Evolutionary conservation across 2,329 filamentous ascomycete genomes (phyloP).

Genomic region (Epichloe elymi): DNA sequence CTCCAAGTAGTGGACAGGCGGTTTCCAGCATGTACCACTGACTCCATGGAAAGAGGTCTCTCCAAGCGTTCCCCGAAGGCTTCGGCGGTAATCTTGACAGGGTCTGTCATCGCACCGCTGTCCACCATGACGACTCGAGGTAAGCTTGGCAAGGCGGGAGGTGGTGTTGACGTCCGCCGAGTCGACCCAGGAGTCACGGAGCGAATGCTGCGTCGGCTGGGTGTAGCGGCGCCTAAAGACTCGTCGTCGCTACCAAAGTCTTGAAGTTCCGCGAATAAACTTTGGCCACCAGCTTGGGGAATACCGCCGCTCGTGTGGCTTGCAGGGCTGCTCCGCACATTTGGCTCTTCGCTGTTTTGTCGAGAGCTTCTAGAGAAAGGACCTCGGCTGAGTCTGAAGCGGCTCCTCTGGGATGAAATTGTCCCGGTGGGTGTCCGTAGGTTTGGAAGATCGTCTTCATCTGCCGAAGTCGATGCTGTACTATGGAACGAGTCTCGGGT

Average conservation of each 20-base stretch:
- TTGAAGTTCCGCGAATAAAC: conserved; percentile 80
- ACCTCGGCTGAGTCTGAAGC: conserved; percentile 55
- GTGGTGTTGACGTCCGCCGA: conserved; percentile 29
- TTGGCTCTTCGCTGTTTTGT: conserved; percentile 45
- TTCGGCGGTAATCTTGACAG: conserved; percentile 26
- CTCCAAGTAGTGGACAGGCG: conserved; percentile 15
- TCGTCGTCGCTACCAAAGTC: conserved; percentile 67
- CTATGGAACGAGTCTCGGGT: conserved; percentile 64
- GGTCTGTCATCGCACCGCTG: conserved; percentile 47
- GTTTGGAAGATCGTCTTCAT: conserved; percentile 48
- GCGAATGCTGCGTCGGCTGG: conserved; percentile 35
- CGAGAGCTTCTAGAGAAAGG: conserved; percentile 46
- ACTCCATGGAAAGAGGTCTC: conserved; percentile 29
- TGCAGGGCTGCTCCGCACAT: conserved; percentile 44
- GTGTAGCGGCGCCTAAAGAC: conserved; percentile 47
- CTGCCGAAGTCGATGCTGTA: conserved; percentile 76
- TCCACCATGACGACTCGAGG: conserved; percentile 45
- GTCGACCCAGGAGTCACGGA: conserved; percentile 36
- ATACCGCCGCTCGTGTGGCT: conserved; percentile 41
- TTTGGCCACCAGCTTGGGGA: conserved; percentile 50
- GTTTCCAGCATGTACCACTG: conserved; percentile 21
- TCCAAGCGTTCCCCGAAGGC: conserved; percentile 3
- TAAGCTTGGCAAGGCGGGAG: conserved; percentile 35
- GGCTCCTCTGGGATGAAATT: conserved; percentile 53
- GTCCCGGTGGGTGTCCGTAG: conserved; percentile 49